A percentile compares a stretch with the other conserved stretches of the same genome.
phyloP scores from a whole-genome alignment of 2,329 filamentous ascomycete species.

The Emydomyces testavorans region DNA sequence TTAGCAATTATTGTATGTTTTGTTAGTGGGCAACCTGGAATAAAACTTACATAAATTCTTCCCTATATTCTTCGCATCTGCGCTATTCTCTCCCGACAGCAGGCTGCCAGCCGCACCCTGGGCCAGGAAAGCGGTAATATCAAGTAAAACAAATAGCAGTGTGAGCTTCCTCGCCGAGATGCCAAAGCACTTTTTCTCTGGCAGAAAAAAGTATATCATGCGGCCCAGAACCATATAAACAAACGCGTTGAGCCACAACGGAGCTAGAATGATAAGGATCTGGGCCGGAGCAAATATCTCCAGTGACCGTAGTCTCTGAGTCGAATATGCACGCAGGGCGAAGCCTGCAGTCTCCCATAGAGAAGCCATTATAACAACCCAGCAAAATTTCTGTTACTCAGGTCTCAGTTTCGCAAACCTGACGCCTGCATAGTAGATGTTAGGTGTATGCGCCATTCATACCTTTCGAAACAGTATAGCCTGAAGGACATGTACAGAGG shows the following conservation, averaged over 20 bases:
- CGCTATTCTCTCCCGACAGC: conserved; percentile 17
- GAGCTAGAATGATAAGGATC: conserved; percentile 16
- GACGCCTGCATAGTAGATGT: neutral
- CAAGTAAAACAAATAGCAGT: conserved; percentile 33
- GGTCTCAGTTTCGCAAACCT: neutral
- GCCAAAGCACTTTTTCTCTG: conserved; percentile 28
- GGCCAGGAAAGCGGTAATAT: conserved; percentile 26
- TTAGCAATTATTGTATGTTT: neutral
- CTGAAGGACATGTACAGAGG: conserved; percentile 13
- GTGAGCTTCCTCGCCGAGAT: conserved; percentile 32
- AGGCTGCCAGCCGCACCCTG: conserved; percentile 15
- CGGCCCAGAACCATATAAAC: conserved; percentile 39
- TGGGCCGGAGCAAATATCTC: conserved; percentile 15
- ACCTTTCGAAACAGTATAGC: conserved; percentile 15
- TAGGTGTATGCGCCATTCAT: neutral
- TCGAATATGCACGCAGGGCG: conserved; percentile 13
- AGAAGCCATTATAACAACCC: conserved; percentile 16
- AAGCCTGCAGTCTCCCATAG: conserved; percentile 16
- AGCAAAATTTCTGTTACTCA: conserved; percentile 15
- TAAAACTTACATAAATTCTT: conserved; percentile 20
- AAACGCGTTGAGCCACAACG: conserved; percentile 35
- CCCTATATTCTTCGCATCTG: conserved; percentile 16
- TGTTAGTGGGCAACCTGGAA: neutral
- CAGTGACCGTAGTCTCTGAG: conserved; percentile 9
- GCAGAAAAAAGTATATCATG: conserved; percentile 37